phyloP scores from a whole-genome alignment of 2,329 filamentous ascomycete species.

The Paracorniculantispora psalliotae region DNA sequence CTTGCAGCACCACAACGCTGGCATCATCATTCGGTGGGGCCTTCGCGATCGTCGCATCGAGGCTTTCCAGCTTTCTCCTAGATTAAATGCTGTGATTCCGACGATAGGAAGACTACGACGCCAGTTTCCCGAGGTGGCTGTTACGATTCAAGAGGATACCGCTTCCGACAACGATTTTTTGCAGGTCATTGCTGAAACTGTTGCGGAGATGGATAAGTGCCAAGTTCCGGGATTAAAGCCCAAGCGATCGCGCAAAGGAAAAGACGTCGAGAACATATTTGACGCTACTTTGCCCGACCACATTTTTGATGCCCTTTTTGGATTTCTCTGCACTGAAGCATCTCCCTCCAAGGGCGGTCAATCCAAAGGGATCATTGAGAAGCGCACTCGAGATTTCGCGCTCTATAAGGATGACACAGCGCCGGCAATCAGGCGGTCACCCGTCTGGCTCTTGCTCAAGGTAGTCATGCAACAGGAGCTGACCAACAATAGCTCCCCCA shows the following conservation, averaged over 20 bases:
- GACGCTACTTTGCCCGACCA: neutral
- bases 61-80: neutral
- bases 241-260: neutral
- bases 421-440: conserved; percentile 31
- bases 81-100: neutral
- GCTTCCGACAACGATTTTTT: neutral
- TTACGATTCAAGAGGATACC: neutral
- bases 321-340: neutral
- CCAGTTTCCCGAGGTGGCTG: neutral
- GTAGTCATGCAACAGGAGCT: conserved; percentile 38
- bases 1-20: conserved; percentile 1
- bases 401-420: neutral
- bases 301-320: neutral
- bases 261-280: neutral
- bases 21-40: conserved; percentile 1
- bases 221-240: neutral
- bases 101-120: neutral
- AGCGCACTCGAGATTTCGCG: conserved; percentile 4
- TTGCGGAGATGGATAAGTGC: neutral
- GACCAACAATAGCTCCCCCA: neutral
- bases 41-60: neutral
- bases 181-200: neutral
- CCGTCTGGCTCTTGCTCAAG: conserved; percentile 49
- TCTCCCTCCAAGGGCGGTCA: neutral
- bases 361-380: neutral